Conservation (phyloP, 177 flowering plant species). For the Telopea speciosissima region DNA sequence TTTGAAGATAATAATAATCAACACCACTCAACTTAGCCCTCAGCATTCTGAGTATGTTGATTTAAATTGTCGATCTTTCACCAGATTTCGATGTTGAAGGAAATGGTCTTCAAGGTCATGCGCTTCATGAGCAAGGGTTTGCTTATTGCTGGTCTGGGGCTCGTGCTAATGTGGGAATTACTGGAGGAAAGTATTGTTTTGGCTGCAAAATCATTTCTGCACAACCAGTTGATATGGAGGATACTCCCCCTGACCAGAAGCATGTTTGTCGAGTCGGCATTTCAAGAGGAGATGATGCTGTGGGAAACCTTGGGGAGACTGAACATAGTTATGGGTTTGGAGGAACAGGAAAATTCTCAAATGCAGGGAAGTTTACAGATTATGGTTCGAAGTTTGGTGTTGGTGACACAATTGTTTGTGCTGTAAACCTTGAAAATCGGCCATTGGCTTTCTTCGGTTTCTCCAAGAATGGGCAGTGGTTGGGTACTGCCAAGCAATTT, state of each 20-base stretch:
- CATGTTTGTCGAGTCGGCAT: slow-evolving; percentile 56
- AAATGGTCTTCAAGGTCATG: slow-evolving; percentile 44
- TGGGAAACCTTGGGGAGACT: slow-evolving; percentile 54
- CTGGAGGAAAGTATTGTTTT: slow-evolving; percentile 57
- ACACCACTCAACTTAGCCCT: not conserved
- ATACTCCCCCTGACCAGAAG: slow-evolving; percentile 45
- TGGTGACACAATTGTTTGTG: slow-evolving; percentile 54
- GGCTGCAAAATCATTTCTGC: slow-evolving; percentile 45
- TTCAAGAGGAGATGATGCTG: slow-evolving; percentile 49
- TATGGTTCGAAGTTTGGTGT: slow-evolving; percentile 51
- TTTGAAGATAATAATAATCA: not conserved
- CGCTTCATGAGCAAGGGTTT: slow-evolving; percentile 48
- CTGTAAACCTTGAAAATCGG: slow-evolving; percentile 44
- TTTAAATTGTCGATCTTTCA: not conserved
- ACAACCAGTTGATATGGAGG: slow-evolving; percentile 54
- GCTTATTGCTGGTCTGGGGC: slow-evolving; percentile 79
- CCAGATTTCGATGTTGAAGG: slow-evolving; percentile 55
- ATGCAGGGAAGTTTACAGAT: slow-evolving; percentile 35
- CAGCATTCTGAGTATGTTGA: not conserved
- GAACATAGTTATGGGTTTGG: slow-evolving; percentile 48
- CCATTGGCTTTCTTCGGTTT: slow-evolving; percentile 46
- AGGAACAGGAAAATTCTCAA: slow-evolving; percentile 57
- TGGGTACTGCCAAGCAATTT: slow-evolving; percentile 46
- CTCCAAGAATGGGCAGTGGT: slow-evolving; percentile 56
- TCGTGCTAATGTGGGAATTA: slow-evolving; percentile 54